Conservation (phyloP, 305 asterid genomes). For the Solanum chacoense region DNA sequence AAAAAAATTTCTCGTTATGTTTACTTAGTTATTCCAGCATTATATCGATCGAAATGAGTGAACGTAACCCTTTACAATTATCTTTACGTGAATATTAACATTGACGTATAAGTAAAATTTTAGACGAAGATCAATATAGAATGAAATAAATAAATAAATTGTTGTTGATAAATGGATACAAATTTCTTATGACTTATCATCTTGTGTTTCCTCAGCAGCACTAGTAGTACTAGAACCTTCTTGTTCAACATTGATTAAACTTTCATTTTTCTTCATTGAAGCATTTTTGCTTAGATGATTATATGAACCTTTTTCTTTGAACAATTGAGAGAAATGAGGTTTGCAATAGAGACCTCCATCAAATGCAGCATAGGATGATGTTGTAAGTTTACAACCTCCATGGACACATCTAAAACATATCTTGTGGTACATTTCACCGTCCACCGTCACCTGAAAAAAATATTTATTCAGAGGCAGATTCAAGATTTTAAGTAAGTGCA, state of each 20-base stretch:
- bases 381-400: slow-evolving; percentile 60
- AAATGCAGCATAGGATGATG: slow-evolving; percentile 74
- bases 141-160: neutral
- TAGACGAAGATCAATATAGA: neutral
- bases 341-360: slow-evolving; percentile 76
- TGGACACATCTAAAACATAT: slow-evolving; percentile 69
- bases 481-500: neutral
- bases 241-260: neutral
- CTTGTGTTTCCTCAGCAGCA: neutral
- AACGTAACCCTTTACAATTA: neutral
- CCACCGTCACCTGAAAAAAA: slow-evolving; percentile 44
- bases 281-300: slow-evolving; percentile 45
- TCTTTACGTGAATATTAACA: too few species aligned
- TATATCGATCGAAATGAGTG: neutral
- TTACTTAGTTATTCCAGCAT: neutral
- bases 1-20: neutral
- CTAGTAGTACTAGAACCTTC: neutral
- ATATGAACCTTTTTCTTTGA: slow-evolving; percentile 71
- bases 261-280: slow-evolving; percentile 26
- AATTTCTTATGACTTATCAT: neutral
- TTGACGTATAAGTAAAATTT: neutral
- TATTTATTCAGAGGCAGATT: neutral
- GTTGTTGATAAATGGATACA: neutral
- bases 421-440: slow-evolving; percentile 61
- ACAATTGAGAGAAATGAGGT: slow-evolving; percentile 68